These are phyloP conservation scores for Chaetomium olivaceum DNA, from an alignment of 2,329 filamentous ascomycete species.

Conservation along the genomic window DNA sequence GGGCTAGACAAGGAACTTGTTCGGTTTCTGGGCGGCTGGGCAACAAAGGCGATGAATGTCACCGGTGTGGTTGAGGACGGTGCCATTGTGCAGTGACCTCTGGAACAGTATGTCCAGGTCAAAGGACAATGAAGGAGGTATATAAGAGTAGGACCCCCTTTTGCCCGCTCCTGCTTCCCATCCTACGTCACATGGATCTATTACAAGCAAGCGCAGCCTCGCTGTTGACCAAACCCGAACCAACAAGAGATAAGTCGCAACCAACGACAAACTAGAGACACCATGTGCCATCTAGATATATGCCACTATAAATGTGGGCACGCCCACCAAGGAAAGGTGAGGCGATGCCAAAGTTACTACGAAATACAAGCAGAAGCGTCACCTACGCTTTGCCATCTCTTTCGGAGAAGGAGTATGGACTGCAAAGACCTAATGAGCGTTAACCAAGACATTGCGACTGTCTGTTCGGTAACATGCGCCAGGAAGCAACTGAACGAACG, in stretches of 20 bases:
- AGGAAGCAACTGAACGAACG: not conserved
- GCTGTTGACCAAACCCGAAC: not conserved
- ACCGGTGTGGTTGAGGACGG: not conserved
- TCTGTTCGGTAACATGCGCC: not conserved
- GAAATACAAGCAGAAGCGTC: not conserved
- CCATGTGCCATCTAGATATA: not conserved
- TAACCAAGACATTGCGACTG: not conserved
- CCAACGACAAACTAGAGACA: not conserved
- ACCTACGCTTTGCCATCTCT: not conserved
- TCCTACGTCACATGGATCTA: not conserved
- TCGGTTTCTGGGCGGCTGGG: not conserved
- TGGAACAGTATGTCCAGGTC: not conserved
- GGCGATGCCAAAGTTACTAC: constrained; percentile 4
- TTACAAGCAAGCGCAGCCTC: not conserved
- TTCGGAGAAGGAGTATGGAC: not conserved
- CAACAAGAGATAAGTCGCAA: not conserved
- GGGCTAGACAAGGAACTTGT: not conserved
- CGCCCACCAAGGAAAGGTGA: not conserved
- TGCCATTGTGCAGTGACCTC: not conserved
- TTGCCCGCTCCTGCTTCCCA: not conserved
- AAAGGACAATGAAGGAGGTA: not conserved
- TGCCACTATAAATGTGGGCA: constrained; percentile 7
- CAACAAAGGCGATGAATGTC: not conserved
- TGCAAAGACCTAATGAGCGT: not conserved
- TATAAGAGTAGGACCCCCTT: constrained; percentile 4